These are phyloP conservation scores for Cenchrus fungigraminus DNA, from an alignment of 176 grass and related monocot genomes.

Conservation along the genomic window DNA sequence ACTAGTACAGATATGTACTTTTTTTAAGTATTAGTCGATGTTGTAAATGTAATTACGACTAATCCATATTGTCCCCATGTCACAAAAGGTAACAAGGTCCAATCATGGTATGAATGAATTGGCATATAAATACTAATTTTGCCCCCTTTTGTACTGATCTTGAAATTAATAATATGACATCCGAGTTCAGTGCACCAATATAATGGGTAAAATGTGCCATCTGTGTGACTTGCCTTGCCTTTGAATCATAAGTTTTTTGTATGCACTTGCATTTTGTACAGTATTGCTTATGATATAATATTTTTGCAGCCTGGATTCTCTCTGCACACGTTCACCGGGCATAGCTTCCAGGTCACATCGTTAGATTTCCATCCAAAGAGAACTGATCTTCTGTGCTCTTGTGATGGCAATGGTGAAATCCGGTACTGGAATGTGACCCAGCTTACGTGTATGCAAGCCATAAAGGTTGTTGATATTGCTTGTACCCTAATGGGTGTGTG, in stretches of 20 bases:
- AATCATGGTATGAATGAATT: background rate
- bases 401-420: conserved; percentile 92
- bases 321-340: conserved; percentile 72
- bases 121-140: too few relatives aligned
- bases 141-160: background rate
- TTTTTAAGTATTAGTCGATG: background rate
- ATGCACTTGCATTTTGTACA: conserved; percentile 20
- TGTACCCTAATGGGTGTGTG: background rate
- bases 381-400: conserved; percentile 93
- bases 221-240: background rate
- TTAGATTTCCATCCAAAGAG: conserved; percentile 99
- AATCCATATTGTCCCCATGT: background rate
- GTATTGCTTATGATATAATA: conserved; percentile 23
- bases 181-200: conserved; percentile 17
- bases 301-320: conserved; percentile 82
- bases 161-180: background rate
- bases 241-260: background rate
- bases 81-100: background rate
- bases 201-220: background rate
- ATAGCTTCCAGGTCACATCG: conserved; percentile 78
- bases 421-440: conserved; percentile 76
- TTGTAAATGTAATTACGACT: conserved; percentile 18
- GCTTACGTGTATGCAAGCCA: conserved; percentile 39
- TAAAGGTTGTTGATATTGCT: conserved; percentile 60
- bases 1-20: conserved; percentile 2